Evolutionary conservation across 768 basidiomycete species (phyloP), one percentile per base, ranked within the genome.

Genomic region (Kwoniella pini): DNA sequence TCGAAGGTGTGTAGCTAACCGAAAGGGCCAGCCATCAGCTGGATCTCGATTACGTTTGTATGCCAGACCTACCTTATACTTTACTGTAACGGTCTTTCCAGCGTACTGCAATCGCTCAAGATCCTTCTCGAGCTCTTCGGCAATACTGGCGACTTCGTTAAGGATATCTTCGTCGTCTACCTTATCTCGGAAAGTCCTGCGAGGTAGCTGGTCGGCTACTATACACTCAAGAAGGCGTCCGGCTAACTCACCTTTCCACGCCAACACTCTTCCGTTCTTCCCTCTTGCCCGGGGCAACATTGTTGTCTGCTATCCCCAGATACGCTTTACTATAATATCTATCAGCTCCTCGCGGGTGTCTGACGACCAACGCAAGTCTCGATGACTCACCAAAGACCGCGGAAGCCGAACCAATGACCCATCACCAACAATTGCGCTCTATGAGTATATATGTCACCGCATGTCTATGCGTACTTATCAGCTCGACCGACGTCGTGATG

Each of bases 241-340:
- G n/a, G 22, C n/a, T n/a, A 2, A 54, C 58, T 50, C 68, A 90
- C 89, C 89, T 82, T 81, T 99, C 96, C 28, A 88, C 85, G 0
- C 96, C 95, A 33, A 98, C 90, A 62, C 90, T 92, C 80, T 94
- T 97, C 49, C 88, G 81, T 68, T 91, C 91, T 62, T 91, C 89
- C 63, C 95, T 81, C 62, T 82, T 82, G 45, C 85, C 81, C 4
- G 91, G 87, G 57, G 86, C 81, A 27, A 97, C 91, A 11, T 84
- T 79, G 67, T 92, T 97, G 1, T 88, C 89, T 1, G 88, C 87
- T 38, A 97, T 85, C 1, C 96, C 96, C 11, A 97, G 85, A 77
- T 91, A 85, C 0, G 87, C 88, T 62, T 83, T 67, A 26, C 74
- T 76, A 57, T 26, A 39, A 12, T 12, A 6, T 13, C 4, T 10